Percentiles rank a stretch among this genome's conserved stretches.
phyloP scores from a whole-genome alignment of 148 eudicot genomes.

The Oxyria digyna region DNA sequence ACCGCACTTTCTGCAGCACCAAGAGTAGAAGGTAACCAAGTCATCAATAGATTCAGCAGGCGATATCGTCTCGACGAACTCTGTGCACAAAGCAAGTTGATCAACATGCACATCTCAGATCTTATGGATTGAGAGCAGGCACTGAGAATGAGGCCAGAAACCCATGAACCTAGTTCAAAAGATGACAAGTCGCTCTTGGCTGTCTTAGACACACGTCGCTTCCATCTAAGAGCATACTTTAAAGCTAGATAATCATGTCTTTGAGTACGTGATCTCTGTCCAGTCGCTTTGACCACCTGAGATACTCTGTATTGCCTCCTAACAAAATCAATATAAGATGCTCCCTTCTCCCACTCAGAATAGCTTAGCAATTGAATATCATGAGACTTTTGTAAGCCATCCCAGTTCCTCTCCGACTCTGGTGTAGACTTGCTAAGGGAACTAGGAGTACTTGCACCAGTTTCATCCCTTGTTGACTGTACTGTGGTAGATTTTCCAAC shows the following conservation, averaged over 20 bases:
- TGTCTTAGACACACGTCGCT: slow-evolving; percentile 47
- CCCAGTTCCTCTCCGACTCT: slow-evolving; percentile 69
- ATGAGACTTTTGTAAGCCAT: slow-evolving; percentile 64
- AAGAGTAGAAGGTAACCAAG: slow-evolving; percentile 89
- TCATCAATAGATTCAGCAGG: slow-evolving; percentile 73
- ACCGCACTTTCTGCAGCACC: slow-evolving; percentile 95
- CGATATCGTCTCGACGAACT: slow-evolving; percentile 75
- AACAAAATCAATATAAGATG: slow-evolving; percentile 97
- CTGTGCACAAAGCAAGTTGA: slow-evolving; percentile 85
- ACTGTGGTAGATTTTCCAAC: slow-evolving; percentile 35
- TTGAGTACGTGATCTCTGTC: slow-evolving; percentile 68
- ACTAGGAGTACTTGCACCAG: slow-evolving; percentile 26
- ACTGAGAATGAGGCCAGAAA: slow-evolving; percentile 89
- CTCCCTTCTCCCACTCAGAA: slow-evolving; percentile 97
- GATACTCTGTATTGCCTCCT: slow-evolving; percentile 95
- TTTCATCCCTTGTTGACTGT: slow-evolving; percentile 40
- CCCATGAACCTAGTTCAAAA: slow-evolving; percentile 99
- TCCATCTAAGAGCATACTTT: slow-evolving; percentile 97
- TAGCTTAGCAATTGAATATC: slow-evolving; percentile 86
- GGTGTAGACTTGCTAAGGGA: slow-evolving; percentile 35
- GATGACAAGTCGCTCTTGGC: slow-evolving; percentile 53
- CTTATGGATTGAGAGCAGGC: slow-evolving; percentile 98
- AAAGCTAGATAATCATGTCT: slow-evolving; percentile 65
- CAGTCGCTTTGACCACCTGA: slow-evolving; percentile 45
- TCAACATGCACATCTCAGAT: slow-evolving; percentile 95